A percentile compares a stretch with the other conserved stretches of the same genome.
phyloP scores from a whole-genome alignment of 2,329 filamentous ascomycete genomes.

The Sporothrix pseudoabietina region DNA sequence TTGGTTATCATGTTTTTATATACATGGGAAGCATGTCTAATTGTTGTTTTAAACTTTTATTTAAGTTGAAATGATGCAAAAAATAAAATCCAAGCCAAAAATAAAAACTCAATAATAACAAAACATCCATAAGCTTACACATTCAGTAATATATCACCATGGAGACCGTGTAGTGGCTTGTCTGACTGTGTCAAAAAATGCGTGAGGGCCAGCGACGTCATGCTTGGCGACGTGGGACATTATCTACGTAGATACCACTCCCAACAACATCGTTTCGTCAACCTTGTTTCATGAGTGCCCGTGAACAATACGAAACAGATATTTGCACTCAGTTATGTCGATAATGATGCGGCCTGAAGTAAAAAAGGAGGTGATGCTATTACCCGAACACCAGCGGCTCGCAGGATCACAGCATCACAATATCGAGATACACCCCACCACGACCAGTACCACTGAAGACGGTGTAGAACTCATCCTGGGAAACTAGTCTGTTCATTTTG shows the following conservation, averaged over 20 bases:
- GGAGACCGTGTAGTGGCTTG: too few relatives aligned
- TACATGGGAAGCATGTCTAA: too few relatives aligned
- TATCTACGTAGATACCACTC: neutral
- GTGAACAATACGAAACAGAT: neutral
- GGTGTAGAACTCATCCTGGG: neutral
- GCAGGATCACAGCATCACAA: neutral
- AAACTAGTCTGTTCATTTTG: neutral
- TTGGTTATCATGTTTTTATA: too few relatives aligned
- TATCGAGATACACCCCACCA: neutral
- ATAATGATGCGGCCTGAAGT: neutral
- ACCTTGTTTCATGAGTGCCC: neutral
- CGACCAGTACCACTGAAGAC: too few relatives aligned
- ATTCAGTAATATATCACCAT: too few relatives aligned
- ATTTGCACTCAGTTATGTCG: neutral
- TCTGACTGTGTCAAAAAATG: too few relatives aligned
- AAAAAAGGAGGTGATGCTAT: neutral
- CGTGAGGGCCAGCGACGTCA: neutral
- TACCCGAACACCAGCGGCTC: neutral
- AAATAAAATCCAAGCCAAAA: too few relatives aligned
- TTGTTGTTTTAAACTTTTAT: too few relatives aligned
- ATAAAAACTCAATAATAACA: too few relatives aligned
- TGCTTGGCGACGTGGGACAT: neutral
- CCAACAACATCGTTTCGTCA: neutral
- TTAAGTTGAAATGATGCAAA: too few relatives aligned
- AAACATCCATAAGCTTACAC: too few relatives aligned